Conservation (phyloP, 495 filamentous ascomycete species). For the Bacidia rubella region DNA sequence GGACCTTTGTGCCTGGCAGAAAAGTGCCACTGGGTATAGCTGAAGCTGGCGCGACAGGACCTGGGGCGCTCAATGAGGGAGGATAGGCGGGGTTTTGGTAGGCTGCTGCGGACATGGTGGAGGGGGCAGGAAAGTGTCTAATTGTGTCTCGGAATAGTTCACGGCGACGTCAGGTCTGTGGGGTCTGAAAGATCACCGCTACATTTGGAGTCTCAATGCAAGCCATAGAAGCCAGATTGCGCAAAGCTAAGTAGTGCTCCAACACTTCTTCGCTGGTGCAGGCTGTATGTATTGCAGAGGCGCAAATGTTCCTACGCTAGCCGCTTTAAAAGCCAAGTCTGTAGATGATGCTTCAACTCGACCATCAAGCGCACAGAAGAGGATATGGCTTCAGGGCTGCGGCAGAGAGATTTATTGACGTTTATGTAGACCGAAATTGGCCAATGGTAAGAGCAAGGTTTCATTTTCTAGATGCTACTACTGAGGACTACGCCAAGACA, state of each 20-base stretch:
- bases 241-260: not conserved
- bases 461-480: too few species aligned
- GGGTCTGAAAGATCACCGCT: not conserved
- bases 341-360: too few species aligned
- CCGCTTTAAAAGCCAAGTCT: not conserved
- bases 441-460: too few species aligned
- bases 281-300: not conserved
- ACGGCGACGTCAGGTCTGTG: not conserved
- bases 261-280: not conserved
- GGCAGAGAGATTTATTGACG: too few species aligned
- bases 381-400: too few species aligned
- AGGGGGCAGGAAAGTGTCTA: not conserved
- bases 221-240: conserved; percentile 1
- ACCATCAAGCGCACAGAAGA: too few species aligned
- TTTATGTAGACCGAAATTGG: too few species aligned
- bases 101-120: conserved; percentile 14
- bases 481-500: too few species aligned
- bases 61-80: conserved; percentile 11
- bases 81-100: conserved; percentile 15
- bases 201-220: too few species aligned
- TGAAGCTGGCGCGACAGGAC: conserved; percentile 24
- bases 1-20: conserved; percentile 84
- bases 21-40: conserved; percentile 77
- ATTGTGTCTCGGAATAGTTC: not conserved
- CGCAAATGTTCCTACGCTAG: not conserved